These are phyloP conservation scores for Pterocarpus macrocarpus DNA, from an alignment of 306 rosid species.

Conservation along the genomic window DNA sequence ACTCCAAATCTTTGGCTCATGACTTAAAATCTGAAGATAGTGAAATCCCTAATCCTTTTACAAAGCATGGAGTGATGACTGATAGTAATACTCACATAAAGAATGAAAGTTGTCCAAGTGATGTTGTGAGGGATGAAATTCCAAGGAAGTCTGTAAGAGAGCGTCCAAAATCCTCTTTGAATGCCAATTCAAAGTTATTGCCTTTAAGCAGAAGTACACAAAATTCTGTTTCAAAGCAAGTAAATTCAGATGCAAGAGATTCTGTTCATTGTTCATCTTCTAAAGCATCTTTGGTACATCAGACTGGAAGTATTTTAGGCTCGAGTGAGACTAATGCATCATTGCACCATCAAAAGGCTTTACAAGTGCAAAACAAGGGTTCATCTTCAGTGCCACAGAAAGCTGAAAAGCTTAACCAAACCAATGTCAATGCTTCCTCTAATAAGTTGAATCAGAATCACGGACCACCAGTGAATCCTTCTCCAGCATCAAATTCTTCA, in stretches of 20 bases:
- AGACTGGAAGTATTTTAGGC: conserved; percentile 54
- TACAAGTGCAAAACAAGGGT: conserved; percentile 67
- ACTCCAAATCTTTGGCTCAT: conserved; percentile 56
- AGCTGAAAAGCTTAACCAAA: conserved; percentile 77
- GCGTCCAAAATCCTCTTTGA: conserved; percentile 63
- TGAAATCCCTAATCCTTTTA: conserved; percentile 53
- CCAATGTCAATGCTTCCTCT: conserved; percentile 63
- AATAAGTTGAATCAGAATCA: conserved; percentile 80
- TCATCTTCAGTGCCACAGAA: conserved; percentile 68
- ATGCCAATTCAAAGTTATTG: conserved; percentile 58
- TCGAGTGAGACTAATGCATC: conserved; percentile 62
- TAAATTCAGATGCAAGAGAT: conserved; percentile 65
- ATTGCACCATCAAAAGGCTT: conserved; percentile 63
- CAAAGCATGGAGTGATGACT: conserved; percentile 57
- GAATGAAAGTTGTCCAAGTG: conserved; percentile 64
- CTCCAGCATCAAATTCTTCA: conserved; percentile 70
- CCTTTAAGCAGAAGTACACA: conserved; percentile 69
- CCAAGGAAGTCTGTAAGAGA: conserved; percentile 72
- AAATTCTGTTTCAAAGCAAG: conserved; percentile 70
- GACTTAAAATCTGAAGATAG: conserved; percentile 63
- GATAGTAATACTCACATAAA: conserved; percentile 60
- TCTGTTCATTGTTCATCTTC: conserved; percentile 57
- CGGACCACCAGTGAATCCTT: conserved; percentile 61
- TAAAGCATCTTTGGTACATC: conserved; percentile 59
- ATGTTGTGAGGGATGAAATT: conserved; percentile 65